Evolutionary conservation across 2,329 filamentous ascomycete genomes (phyloP), one percentile per base, ranked within the genome.

Genomic region (Tolypocladium amazonense): DNA sequence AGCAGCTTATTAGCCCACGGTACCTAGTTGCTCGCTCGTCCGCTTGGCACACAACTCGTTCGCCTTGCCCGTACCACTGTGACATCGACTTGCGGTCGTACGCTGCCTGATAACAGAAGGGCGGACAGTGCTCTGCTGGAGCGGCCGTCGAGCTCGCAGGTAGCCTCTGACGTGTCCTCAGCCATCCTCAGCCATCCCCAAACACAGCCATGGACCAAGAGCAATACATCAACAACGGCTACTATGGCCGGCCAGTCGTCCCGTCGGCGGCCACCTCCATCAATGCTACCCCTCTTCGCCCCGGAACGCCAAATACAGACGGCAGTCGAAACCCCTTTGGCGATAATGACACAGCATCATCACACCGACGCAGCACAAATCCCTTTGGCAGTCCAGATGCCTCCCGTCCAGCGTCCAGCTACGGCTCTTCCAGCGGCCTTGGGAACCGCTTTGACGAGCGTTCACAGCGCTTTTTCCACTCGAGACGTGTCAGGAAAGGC

Each of bases 401-500:
- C 25, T 82, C 80, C 12, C 75, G 79, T 4, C 79, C 79, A 2
- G 66, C 71, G 1, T 82, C 79, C 7, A 80, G 78, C 65, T 77
- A 77, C 58, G 79, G 72, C 53, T 76, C 77, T 47, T 76, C 75
- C 18, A 78, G 75, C 58, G 75, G 71, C 0, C 60, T 75, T 38
- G 71, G 70, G 20, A 66, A 66, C 25, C 70, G 69, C 23, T 71
- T 73, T 43, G 72, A 76, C 20, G 72, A 75, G 55, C 72, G 72
- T 33, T 65, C 71, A 23, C 76, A 78, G 65, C 77, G 80, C 58
- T 91, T 88, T 74, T 93, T 92, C 70, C 87, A 87, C 72, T 92
- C 88, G 23, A 80, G 88, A 61, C 78, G 88, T 62, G 82, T 93
- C 39, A 82, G 80, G 70, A 90, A 90, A 70, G 88, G 84, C 50